phyloP scores from a whole-genome alignment of 179 eudicot species.

The Spinacia oleracea region DNA sequence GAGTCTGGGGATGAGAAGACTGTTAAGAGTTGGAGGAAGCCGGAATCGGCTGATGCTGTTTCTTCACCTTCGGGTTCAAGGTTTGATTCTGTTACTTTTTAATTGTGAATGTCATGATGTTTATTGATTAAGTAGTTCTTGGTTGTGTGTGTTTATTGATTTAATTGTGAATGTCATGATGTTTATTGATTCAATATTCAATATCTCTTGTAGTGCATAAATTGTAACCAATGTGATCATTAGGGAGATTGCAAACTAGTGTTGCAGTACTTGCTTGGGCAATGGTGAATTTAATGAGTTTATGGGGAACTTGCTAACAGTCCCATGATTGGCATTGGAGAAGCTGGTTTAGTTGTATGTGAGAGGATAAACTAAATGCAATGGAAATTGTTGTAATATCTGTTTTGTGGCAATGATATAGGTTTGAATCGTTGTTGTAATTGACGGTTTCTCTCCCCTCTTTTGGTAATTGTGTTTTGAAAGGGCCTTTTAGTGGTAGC shows the following conservation, averaged over 20 bases:
- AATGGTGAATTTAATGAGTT: neutral
- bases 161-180: too few relatives aligned
- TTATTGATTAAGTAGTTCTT: neutral
- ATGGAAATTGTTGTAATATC: neutral
- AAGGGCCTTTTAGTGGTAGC: neutral
- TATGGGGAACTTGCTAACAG: neutral
- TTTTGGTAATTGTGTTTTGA: neutral
- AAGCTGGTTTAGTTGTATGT: neutral
- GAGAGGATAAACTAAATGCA: too few relatives aligned
- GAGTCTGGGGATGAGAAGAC: slow-evolving; percentile 31
- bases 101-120: neutral
- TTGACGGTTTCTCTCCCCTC: neutral
- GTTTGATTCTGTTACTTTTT: slow-evolving; percentile 38
- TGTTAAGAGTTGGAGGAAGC: slow-evolving; percentile 80
- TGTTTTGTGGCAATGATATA: neutral
- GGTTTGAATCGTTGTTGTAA: neutral
- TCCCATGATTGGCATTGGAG: neutral
- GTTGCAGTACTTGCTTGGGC: neutral
- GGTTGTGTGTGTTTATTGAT: neutral
- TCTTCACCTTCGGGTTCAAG: slow-evolving; percentile 34
- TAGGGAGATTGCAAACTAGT: neutral
- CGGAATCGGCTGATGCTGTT: slow-evolving; percentile 35
- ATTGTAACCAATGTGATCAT: neutral
- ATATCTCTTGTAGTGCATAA: too few relatives aligned
- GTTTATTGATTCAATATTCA: too few relatives aligned